Conservation (phyloP, 192 early-diverging fungal species). For the Coemansia sp. region DNA sequence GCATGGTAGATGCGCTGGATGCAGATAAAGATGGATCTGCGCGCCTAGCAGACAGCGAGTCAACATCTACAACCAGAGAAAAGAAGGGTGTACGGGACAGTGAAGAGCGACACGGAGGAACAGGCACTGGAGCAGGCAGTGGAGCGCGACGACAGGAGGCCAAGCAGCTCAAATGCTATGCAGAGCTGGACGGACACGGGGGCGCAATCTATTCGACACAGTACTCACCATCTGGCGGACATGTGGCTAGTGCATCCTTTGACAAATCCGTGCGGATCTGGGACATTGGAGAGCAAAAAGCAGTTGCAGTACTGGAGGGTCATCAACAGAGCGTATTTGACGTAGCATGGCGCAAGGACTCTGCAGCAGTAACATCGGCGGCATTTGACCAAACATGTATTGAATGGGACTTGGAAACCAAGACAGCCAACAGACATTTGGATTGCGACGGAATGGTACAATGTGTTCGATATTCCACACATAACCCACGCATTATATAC, state of each 20-base stretch:
- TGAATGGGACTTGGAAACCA: conserved; percentile 47
- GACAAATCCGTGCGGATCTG: conserved; percentile 92
- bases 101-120: conserved; percentile 30
- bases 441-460: conserved; percentile 46
- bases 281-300: conserved; percentile 63
- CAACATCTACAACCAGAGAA: conserved; percentile 3
- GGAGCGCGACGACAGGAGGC: conserved; percentile 45
- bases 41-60: conserved; percentile 5
- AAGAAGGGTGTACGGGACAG: conserved; percentile 23
- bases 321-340: conserved; percentile 52
- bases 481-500: conserved; percentile 57
- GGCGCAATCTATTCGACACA: conserved; percentile 90
- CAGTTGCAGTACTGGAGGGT: conserved; percentile 58
- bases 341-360: conserved; percentile 48
- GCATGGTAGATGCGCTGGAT: conserved; percentile 10
- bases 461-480: conserved; percentile 50
- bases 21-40: conserved; percentile 7
- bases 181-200: conserved; percentile 69
- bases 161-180: conserved; percentile 48
- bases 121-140: conserved; percentile 8
- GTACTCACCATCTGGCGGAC: conserved; percentile 80
- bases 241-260: conserved; percentile 89
- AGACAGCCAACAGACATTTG: conserved; percentile 13
- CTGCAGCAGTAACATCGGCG: conserved; percentile 32
- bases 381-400: conserved; percentile 50